Percentiles rank a stretch among this genome's conserved stretches.
Evolutionary conservation across 169 alveolate genomes (phyloP).

Genomic region (Babesia bigemina): DNA sequence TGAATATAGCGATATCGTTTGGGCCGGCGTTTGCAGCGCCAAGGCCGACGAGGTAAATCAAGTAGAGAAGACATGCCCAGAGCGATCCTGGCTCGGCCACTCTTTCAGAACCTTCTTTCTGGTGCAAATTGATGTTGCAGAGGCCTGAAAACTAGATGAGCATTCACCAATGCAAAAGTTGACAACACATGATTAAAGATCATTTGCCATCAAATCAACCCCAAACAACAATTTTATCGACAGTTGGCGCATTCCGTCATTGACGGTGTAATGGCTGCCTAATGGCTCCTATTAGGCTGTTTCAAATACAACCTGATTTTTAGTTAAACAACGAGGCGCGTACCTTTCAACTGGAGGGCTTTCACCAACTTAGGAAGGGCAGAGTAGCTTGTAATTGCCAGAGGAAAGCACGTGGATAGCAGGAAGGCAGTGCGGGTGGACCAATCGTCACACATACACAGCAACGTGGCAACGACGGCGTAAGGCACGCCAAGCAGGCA

Average conservation of each 20-base stretch:
- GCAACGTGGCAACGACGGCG: neutral
- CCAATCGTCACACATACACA: neutral
- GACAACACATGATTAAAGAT: constrained; percentile 3
- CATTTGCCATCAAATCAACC: neutral
- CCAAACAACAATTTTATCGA: neutral
- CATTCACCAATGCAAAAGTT: neutral
- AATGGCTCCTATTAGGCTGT: too few relatives aligned
- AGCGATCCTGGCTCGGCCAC: constrained; percentile 69
- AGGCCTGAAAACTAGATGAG: constrained; percentile 20
- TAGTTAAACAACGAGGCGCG: neutral
- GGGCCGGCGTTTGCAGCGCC: neutral
- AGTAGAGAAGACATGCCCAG: constrained; percentile 51
- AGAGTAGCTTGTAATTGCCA: constrained; percentile 4
- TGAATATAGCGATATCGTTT: neutral
- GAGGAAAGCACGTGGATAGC: constrained; percentile 25
- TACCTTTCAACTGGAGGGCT: constrained; percentile 18
- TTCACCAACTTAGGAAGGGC: constrained; percentile 4
- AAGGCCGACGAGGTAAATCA: constrained; percentile 17
- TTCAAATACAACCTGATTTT: too few relatives aligned
- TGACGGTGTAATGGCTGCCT: too few relatives aligned
- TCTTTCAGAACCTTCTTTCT: constrained; percentile 14
- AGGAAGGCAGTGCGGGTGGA: neutral
- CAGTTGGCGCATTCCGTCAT: too few relatives aligned
- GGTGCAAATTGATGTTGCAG: constrained; percentile 24
- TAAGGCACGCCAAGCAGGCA: constrained; percentile 11